Conservation (phyloP, 257 asterid species). For the Jasminum sambac region DNA sequence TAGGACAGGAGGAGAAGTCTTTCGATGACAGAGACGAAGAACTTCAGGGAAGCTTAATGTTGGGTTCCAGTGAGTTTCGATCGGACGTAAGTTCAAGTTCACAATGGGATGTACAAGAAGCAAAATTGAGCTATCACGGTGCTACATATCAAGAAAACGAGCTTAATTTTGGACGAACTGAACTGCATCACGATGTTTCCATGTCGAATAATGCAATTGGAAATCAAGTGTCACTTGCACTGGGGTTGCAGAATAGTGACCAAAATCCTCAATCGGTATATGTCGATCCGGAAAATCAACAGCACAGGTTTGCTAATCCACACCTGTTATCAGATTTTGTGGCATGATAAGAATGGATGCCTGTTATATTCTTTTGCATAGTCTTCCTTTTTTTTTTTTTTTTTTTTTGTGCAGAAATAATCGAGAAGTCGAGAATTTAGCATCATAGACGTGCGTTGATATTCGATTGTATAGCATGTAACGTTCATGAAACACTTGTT, state of each 20-base stretch:
- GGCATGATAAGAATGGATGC: slow-evolving; percentile 31
- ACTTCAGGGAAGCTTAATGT: slow-evolving; percentile 32
- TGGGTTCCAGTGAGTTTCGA: slow-evolving; percentile 26
- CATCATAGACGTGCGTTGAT: slow-evolving; percentile 23
- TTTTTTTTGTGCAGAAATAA: slow-evolving; percentile 29
- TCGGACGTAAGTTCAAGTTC: slow-evolving; percentile 28
- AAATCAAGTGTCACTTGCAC: slow-evolving; percentile 56
- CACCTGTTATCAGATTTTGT: slow-evolving; percentile 63
- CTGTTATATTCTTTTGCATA: neutral
- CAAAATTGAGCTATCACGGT: slow-evolving; percentile 32
- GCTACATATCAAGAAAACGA: slow-evolving; percentile 34
- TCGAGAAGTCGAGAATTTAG: slow-evolving; percentile 2
- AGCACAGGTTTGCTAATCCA: slow-evolving; percentile 48
- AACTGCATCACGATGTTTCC: slow-evolving; percentile 25
- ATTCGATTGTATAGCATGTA: slow-evolving; percentile 28
- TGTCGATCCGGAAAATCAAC: slow-evolving; percentile 51
- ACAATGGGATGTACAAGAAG: slow-evolving; percentile 23
- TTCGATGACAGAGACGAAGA: slow-evolving; percentile 44
- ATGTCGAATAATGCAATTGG: slow-evolving; percentile 26
- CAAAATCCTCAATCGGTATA: slow-evolving; percentile 27
- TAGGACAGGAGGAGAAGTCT: slow-evolving; percentile 39
- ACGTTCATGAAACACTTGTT: slow-evolving; percentile 25
- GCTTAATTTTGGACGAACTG: slow-evolving; percentile 24
- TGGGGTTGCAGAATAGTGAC: slow-evolving; percentile 45
- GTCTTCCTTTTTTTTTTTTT: neutral